Percentiles rank a stretch among this genome's conserved stretches.
These are phyloP conservation scores for Nicotiana rustica DNA, from an alignment of 305 asterid species.

Conservation along the genomic window DNA sequence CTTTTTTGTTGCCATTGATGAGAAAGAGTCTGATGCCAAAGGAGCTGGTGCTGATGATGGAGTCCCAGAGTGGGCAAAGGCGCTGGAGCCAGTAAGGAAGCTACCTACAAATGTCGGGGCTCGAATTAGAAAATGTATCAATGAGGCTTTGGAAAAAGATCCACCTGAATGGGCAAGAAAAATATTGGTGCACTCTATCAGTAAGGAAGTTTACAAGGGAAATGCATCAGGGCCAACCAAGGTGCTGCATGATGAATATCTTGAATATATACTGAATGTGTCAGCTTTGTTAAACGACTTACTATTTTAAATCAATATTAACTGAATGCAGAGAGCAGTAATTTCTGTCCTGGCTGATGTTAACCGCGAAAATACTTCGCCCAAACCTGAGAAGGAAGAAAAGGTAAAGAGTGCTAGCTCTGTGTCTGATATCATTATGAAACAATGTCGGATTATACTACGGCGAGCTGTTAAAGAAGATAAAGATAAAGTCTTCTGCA, in stretches of 20 bases:
- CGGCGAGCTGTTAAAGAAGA: conserved; percentile 77
- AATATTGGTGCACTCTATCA: conserved; percentile 82
- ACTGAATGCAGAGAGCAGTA: conserved; percentile 84
- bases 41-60: conserved; percentile 50
- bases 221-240: conserved; percentile 99
- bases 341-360: conserved; percentile 70
- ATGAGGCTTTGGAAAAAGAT: conserved; percentile 76
- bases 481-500: conserved; percentile 85
- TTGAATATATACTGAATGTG: neutral
- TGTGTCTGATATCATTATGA: conserved; percentile 71
- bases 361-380: conserved; percentile 59
- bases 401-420: conserved; percentile 58
- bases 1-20: conserved; percentile 57
- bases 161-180: conserved; percentile 97
- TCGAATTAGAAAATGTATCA: conserved; percentile 76
- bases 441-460: conserved; percentile 89
- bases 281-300: conserved; percentile 28
- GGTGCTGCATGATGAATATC: conserved; percentile 55
- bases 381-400: conserved; percentile 75
- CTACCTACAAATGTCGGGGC: conserved; percentile 99
- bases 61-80: conserved; percentile 91
- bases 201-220: conserved; percentile 97
- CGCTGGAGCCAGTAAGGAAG: conserved; percentile 95
- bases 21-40: conserved; percentile 57
- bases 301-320: conserved; percentile 15